phyloP scores from a whole-genome alignment of 2,329 filamentous ascomycete genomes.

The Pseudocercospora fijiensis region DNA sequence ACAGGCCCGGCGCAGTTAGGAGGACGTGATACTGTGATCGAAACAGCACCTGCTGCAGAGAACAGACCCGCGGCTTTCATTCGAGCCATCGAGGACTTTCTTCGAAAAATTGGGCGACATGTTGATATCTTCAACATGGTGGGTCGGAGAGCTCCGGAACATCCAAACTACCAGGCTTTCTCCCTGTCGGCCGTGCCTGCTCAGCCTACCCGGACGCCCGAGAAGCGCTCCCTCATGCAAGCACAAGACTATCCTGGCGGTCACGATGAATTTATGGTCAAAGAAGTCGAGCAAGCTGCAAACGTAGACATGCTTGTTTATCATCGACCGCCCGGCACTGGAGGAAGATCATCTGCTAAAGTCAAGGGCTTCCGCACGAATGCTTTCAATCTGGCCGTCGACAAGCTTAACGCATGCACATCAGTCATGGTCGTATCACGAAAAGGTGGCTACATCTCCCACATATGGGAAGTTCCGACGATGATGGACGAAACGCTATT shows the following conservation, averaged over 20 bases:
- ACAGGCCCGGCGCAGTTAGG: not conserved
- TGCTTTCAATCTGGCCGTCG: constrained; percentile 10
- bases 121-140: not conserved
- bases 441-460: constrained; percentile 13
- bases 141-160: not conserved
- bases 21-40: not conserved
- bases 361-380: not conserved
- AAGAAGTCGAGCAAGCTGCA: not conserved
- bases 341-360: constrained; percentile 13
- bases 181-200: not conserved
- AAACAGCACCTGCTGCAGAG: not conserved
- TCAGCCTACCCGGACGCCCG: not conserved
- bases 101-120: not conserved
- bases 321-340: not conserved
- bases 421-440: constrained; percentile 11
- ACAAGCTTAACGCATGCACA: constrained; percentile 14
- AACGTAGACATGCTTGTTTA: constrained; percentile 1
- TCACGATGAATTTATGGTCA: constrained; percentile 9
- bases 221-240: constrained; percentile 3
- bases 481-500: not conserved
- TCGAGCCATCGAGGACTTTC: not conserved
- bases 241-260: constrained; percentile 1
- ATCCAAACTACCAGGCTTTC: not conserved
- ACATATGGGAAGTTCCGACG: constrained; percentile 13
- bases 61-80: not conserved